phyloP scores from a whole-genome alignment of 352 stramenopile species.

The Globisporangium alternatum region DNA sequence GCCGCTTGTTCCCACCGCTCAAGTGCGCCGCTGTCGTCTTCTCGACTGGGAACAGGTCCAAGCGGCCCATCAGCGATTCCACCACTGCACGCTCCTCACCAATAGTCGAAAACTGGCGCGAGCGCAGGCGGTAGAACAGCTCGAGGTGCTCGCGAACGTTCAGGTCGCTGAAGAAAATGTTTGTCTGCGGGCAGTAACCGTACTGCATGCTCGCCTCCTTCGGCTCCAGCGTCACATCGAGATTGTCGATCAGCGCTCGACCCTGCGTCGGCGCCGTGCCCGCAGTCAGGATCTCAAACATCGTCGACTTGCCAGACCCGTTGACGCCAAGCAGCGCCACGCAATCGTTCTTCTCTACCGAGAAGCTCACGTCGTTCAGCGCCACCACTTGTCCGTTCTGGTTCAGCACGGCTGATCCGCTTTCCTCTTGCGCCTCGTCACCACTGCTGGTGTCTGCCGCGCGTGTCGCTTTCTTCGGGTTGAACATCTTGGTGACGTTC shows the following conservation, averaged over 20 bases:
- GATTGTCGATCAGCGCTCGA: conserved; percentile 47
- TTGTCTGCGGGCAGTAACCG: conserved; percentile 81
- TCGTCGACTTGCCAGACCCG: conserved; percentile 96
- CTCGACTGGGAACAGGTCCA: conserved; percentile 67
- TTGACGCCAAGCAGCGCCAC: conserved; percentile 94
- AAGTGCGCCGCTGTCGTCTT: conserved; percentile 53
- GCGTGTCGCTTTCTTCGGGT: conserved; percentile 34
- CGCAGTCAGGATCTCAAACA: conserved; percentile 95
- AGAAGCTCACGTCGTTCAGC: conserved; percentile 74
- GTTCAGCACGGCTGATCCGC: conserved; percentile 27
- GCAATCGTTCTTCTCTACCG: conserved; percentile 84
- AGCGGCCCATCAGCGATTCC: conserved; percentile 38
- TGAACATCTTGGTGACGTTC: conserved; percentile 65
- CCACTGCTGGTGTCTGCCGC: background rate
- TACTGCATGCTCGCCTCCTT: conserved; percentile 51
- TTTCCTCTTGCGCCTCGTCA: conserved; percentile 10
- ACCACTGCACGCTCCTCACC: conserved; percentile 31
- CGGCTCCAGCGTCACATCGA: conserved; percentile 56
- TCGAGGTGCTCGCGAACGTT: conserved; percentile 73
- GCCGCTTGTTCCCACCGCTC: conserved; percentile 80
- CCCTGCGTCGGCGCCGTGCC: conserved; percentile 77
- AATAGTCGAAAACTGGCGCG: conserved; percentile 22
- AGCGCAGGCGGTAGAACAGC: conserved; percentile 62
- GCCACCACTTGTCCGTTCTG: conserved; percentile 59
- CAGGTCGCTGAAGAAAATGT: conserved; percentile 73